Percentiles rank a stretch among this genome's conserved stretches.
Conservation (phyloP, 2,329 filamentous ascomycete genomes). For the Nemania sp. region DNA sequence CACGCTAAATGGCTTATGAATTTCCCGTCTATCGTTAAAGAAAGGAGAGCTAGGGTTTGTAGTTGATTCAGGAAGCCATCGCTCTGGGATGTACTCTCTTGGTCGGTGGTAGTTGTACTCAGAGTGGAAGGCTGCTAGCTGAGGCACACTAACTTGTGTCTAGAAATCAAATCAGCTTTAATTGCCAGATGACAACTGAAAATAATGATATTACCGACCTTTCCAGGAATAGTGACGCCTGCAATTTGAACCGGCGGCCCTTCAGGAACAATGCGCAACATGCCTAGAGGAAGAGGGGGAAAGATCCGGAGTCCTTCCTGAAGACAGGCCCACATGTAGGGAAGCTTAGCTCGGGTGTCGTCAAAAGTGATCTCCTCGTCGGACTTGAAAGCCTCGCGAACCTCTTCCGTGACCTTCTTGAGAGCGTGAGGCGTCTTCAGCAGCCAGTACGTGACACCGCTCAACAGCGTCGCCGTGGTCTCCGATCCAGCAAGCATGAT, state of each 20-base stretch:
- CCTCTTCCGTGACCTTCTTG: constrained; percentile 51
- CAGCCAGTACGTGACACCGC: constrained; percentile 47
- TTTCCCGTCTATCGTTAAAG: constrained; percentile 45
- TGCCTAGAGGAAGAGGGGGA: constrained; percentile 43
- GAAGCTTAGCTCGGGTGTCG: constrained; percentile 45
- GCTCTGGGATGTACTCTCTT: constrained; percentile 44
- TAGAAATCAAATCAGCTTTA: constrained; percentile 28
- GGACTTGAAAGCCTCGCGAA: constrained; percentile 61
- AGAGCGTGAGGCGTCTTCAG: constrained; percentile 50
- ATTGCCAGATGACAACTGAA: not conserved
- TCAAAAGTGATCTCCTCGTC: constrained; percentile 59
- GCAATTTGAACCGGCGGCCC: constrained; percentile 43
- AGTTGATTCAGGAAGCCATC: constrained; percentile 45
- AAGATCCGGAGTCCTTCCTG: constrained; percentile 46
- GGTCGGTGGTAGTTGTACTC: constrained; percentile 45
- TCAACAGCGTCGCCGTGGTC: constrained; percentile 50
- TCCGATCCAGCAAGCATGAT: constrained; percentile 50
- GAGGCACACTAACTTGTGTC: constrained; percentile 45
- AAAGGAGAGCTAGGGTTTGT: constrained; percentile 44
- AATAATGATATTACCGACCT: constrained; percentile 35
- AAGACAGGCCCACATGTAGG: constrained; percentile 46
- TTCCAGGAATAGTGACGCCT: constrained; percentile 43
- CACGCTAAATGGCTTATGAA: constrained; percentile 45
- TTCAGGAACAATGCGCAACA: constrained; percentile 41
- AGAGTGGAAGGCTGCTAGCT: constrained; percentile 45